Evolutionary conservation across 1,284 basidiomycete species (phyloP).

Genomic region (Marasmius oreades): DNA sequence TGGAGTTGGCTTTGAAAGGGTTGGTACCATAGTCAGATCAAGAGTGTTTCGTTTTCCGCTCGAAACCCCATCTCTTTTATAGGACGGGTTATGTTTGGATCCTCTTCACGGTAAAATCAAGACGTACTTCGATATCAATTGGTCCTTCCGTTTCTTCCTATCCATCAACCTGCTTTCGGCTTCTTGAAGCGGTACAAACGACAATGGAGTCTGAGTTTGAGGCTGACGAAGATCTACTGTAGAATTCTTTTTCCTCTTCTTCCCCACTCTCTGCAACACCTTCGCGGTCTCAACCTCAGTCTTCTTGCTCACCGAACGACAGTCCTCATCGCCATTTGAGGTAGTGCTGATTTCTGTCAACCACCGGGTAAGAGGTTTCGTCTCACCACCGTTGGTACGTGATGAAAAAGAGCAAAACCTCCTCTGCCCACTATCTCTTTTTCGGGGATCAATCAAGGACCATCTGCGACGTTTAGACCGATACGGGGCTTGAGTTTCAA

Average conservation of each 20-base stretch:
- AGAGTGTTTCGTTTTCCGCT: no score
- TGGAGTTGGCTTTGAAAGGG: no score
- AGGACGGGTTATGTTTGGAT: neutral
- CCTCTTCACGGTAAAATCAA: neutral
- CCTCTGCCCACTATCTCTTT: neutral
- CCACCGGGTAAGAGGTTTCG: neutral
- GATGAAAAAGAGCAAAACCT: neutral
- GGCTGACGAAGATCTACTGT: neutral
- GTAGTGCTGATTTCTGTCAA: neutral
- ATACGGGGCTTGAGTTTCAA: neutral
- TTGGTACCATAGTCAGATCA: neutral
- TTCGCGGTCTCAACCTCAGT: neutral
- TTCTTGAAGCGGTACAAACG: constrained; percentile 1
- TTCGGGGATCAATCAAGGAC: neutral
- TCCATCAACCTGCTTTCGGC: neutral
- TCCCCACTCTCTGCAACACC: neutral
- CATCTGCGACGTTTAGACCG: neutral
- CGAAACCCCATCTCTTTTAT: no score
- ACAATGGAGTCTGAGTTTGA: neutral
- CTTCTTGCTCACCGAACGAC: no score
- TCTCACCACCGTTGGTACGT: neutral
- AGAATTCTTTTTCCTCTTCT: neutral
- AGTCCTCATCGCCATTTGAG: neutral
- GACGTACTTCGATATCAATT: neutral
- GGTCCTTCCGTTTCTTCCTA: neutral